phyloP scores from a whole-genome alignment of 257 asterid genomes.

The Henckelia pumila region DNA sequence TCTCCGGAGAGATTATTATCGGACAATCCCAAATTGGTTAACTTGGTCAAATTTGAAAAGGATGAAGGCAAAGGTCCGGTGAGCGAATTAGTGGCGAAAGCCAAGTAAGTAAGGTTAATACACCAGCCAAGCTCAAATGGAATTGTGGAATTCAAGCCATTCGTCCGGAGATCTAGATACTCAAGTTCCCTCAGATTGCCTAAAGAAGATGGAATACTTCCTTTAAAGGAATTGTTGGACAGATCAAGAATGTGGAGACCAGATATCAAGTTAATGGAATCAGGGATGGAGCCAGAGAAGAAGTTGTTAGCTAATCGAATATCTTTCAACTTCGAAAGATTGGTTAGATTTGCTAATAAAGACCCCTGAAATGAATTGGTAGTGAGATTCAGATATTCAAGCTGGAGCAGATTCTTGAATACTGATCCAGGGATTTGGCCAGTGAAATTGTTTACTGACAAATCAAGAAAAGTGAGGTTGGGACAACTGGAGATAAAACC shows the following conservation, averaged over 20 bases:
- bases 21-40: conserved; percentile 54
- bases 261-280: conserved; percentile 35
- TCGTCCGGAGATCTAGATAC: conserved; percentile 32
- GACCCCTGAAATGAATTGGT: conserved; percentile 51
- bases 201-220: conserved; percentile 42
- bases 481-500: conserved; percentile 47
- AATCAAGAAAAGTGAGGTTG: conserved; percentile 61
- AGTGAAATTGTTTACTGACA: conserved; percentile 48
- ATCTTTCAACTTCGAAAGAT: conserved; percentile 44
- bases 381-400: conserved; percentile 51
- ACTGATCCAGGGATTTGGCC: conserved; percentile 59
- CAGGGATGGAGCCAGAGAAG: conserved; percentile 53
- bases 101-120: conserved; percentile 39
- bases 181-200: conserved; percentile 39
- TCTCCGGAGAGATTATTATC: conserved; percentile 61
- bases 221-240: conserved; percentile 52
- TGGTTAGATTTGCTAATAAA: conserved; percentile 42
- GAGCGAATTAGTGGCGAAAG: conserved; percentile 43
- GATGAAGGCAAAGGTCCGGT: conserved; percentile 67
- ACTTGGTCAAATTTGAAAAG: conserved; percentile 51
- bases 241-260: conserved; percentile 43
- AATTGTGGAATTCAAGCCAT: conserved; percentile 37
- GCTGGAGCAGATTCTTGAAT: conserved; percentile 44
- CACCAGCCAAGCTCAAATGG: conserved; percentile 52
- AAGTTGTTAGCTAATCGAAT: conserved; percentile 42